phyloP scores from a whole-genome alignment of 2,329 filamentous ascomycete species.

The Biscogniauxia marginata region DNA sequence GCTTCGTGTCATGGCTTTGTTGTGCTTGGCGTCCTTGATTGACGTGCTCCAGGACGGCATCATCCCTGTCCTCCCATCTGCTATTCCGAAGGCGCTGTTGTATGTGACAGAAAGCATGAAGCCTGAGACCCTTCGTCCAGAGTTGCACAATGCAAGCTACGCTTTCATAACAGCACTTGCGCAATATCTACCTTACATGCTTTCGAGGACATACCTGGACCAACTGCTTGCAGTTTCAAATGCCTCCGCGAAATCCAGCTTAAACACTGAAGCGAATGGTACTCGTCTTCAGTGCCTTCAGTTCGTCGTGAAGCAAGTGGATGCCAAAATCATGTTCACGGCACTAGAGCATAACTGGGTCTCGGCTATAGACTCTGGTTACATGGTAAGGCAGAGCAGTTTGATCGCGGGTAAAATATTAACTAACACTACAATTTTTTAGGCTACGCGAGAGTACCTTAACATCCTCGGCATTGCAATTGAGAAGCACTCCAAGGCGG shows the following conservation, averaged over 20 bases:
- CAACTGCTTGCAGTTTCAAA: constrained; percentile 71
- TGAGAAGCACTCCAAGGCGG: constrained; percentile 73
- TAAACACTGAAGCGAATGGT: constrained; percentile 62
- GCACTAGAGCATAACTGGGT: constrained; percentile 72
- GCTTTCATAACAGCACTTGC: constrained; percentile 76
- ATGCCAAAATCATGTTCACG: constrained; percentile 73
- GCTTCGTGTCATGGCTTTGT: constrained; percentile 77
- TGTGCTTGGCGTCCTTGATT: constrained; percentile 85
- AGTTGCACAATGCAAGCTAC: constrained; percentile 79
- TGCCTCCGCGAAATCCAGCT: constrained; percentile 61
- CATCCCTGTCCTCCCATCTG: constrained; percentile 75
- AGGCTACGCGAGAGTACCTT: constrained; percentile 69
- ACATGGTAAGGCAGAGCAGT: constrained; percentile 49
- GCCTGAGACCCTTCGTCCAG: constrained; percentile 51
- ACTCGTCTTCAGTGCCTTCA: constrained; percentile 68
- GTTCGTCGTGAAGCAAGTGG: constrained; percentile 73
- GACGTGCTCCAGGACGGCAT: constrained; percentile 85
- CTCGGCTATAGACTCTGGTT: constrained; percentile 60
- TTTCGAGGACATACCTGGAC: constrained; percentile 73
- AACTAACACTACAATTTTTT: constrained; percentile 30
- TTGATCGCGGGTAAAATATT: background rate
- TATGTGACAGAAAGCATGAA: constrained; percentile 67
- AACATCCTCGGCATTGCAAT: constrained; percentile 69
- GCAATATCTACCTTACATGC: constrained; percentile 84
- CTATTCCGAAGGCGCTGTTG: constrained; percentile 68